Evolutionary conservation across 352 stramenopile genomes (phyloP).

Genomic region (Phytopythium chamaehyphon): DNA sequence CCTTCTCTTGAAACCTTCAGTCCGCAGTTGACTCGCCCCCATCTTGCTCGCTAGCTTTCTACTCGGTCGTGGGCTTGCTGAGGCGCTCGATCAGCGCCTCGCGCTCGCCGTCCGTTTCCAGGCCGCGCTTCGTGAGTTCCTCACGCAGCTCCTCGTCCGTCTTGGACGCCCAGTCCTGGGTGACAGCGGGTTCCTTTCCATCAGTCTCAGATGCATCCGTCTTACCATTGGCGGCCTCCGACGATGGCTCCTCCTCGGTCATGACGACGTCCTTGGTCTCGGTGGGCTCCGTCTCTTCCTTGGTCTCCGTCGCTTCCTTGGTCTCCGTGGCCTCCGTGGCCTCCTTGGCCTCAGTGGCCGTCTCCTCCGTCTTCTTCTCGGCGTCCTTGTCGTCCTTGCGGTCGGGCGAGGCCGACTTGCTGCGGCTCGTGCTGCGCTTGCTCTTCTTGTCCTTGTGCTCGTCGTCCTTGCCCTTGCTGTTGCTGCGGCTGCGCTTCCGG

Average conservation of each 20-base stretch:
- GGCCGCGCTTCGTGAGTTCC: conserved; percentile 11
- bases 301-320: conserved; percentile 4
- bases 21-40: conserved; percentile 6
- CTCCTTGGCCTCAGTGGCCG: conserved; percentile 10
- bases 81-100: conserved; percentile 9
- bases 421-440: conserved; percentile 20
- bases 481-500: conserved; percentile 30
- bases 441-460: conserved; percentile 21
- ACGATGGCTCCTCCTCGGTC: conserved; percentile 9
- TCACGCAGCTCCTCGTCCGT: conserved; percentile 21
- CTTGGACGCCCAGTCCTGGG: conserved; percentile 17
- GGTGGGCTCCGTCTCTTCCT: conserved; percentile 8
- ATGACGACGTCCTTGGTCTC: conserved; percentile 8
- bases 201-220: conserved; percentile 14
- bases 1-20: too few species aligned
- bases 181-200: conserved; percentile 8
- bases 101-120: conserved; percentile 12
- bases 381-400: conserved; percentile 9
- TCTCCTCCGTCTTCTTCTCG: conserved; percentile 14
- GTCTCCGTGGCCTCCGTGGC: background rate
- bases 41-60: conserved; percentile 8
- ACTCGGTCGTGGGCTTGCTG: conserved; percentile 11
- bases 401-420: conserved; percentile 19
- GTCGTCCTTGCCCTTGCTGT: conserved; percentile 14
- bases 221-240: conserved; percentile 16